Evolutionary conservation across 2,329 filamentous ascomycete genomes (phyloP).

Genomic region (Graphilbum fragrans): DNA sequence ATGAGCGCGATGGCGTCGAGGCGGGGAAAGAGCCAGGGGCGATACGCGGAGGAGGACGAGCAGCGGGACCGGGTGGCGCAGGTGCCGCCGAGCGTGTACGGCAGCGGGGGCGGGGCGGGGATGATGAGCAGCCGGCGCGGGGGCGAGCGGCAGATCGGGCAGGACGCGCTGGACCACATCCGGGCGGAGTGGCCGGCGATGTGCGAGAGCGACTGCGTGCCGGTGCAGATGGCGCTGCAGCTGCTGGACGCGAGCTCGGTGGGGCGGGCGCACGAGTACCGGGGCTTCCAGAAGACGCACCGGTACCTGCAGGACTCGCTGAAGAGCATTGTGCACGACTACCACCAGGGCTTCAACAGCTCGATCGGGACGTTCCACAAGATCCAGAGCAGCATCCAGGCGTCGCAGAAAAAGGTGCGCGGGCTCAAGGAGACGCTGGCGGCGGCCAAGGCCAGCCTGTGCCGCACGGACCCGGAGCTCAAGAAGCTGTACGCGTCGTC

Average conservation of each 20-base stretch:
- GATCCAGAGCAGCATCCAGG: conserved; percentile 86
- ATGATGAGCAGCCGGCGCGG: background rate
- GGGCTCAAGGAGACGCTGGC: conserved; percentile 72
- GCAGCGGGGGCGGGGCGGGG: conserved; percentile 11
- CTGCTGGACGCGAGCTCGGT: conserved; percentile 90
- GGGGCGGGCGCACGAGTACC: conserved; percentile 79
- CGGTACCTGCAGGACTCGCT: conserved; percentile 82
- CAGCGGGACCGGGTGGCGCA: conserved; percentile 3
- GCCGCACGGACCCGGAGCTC: conserved; percentile 78
- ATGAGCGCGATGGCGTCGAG: background rate
- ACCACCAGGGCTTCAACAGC: conserved; percentile 98
- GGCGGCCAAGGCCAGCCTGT: conserved; percentile 67
- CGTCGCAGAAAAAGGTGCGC: conserved; percentile 76
- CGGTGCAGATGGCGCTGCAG: conserved; percentile 88
- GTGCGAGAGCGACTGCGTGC: conserved; percentile 77
- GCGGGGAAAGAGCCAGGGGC: background rate
- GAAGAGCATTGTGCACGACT: conserved; percentile 93
- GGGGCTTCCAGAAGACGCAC: conserved; percentile 73
- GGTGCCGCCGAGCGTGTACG: conserved; percentile 12
- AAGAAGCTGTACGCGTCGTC: conserved; percentile 81
- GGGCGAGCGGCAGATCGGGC: conserved; percentile 39
- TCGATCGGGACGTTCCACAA: conserved; percentile 98
- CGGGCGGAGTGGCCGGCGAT: conserved; percentile 86
- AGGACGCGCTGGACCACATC: conserved; percentile 64
- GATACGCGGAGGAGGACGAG: conserved; percentile 1